phyloP scores from a whole-genome alignment of 768 basidiomycete species.

The Panaeolus papilionaceus region DNA sequence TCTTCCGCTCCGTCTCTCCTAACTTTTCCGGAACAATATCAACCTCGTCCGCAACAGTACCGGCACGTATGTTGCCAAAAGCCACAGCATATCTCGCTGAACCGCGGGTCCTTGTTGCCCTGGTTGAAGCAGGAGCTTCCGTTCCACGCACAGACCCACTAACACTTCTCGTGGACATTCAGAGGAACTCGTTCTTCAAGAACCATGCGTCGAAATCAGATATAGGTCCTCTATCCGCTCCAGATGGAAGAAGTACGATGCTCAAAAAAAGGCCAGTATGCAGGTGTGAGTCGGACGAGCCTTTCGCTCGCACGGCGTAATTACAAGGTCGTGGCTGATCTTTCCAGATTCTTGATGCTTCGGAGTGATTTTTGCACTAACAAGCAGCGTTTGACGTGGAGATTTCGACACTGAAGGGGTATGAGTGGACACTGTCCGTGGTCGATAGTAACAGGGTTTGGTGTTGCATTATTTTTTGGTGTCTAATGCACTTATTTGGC shows the following conservation, averaged over 20 bases:
- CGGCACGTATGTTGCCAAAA: neutral
- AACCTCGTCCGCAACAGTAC: neutral
- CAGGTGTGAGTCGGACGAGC: neutral
- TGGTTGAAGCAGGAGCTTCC: conserved; percentile 12
- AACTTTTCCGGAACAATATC: conserved; percentile 30
- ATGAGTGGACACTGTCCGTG: conserved; percentile 26
- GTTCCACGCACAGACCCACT: conserved; percentile 19
- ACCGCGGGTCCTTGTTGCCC: neutral
- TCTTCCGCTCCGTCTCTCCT: conserved; percentile 44
- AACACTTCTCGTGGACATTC: conserved; percentile 23
- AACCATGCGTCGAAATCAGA: neutral
- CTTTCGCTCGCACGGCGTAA: conserved; percentile 22
- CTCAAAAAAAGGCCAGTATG: neutral
- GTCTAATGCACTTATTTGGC: conserved; percentile 46
- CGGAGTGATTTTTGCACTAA: conserved; percentile 61
- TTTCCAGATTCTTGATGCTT: conserved; percentile 71
- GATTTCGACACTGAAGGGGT: conserved; percentile 25
- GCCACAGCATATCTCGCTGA: neutral
- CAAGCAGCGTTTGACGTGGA: conserved; percentile 26
- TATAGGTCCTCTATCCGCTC: neutral
- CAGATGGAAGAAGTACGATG: neutral
- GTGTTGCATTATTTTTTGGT: conserved; percentile 49
- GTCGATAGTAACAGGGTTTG: conserved; percentile 35
- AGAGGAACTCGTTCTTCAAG: neutral
- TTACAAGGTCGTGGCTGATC: conserved; percentile 48